Evolutionary conservation across 106 monocot genomes (phyloP).

Genomic region (Phalaenopsis aphrodite): DNA sequence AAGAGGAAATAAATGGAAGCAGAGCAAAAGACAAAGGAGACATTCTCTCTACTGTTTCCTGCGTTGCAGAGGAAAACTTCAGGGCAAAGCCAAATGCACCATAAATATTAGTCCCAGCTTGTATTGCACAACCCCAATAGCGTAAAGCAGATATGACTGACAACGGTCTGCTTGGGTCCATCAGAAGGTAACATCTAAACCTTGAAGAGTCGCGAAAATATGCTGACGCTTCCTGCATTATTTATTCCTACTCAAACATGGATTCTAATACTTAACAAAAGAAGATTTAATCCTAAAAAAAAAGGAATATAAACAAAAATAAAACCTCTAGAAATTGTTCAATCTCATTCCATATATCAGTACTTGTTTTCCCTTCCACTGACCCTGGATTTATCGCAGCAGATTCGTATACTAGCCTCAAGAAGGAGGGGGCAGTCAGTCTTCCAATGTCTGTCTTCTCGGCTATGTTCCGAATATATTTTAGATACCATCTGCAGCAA

Average conservation of each 20-base stretch:
- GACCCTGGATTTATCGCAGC: conserved; percentile 33
- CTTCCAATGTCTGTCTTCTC: conserved; percentile 96
- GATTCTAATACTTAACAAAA: neutral
- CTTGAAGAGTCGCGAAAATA: conserved; percentile 59
- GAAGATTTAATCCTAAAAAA: conserved; percentile 1
- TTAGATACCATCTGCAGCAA: conserved; percentile 62
- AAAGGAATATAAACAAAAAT: neutral
- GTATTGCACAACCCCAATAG: conserved; percentile 96
- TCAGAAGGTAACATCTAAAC: conserved; percentile 71
- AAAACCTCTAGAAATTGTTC: conserved; percentile 64
- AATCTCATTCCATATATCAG: conserved; percentile 76
- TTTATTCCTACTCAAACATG: neutral
- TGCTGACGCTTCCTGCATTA: conserved; percentile 42
- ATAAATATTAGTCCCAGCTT: conserved; percentile 66
- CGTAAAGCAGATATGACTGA: conserved; percentile 64
- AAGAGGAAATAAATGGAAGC: conserved; percentile 46
- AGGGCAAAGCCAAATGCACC: conserved; percentile 64
- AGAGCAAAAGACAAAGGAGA: conserved; percentile 53
- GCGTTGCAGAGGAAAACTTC: conserved; percentile 22
- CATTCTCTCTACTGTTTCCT: conserved; percentile 33
- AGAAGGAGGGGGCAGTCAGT: conserved; percentile 69
- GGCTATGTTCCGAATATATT: conserved; percentile 60
- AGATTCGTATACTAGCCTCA: conserved; percentile 77
- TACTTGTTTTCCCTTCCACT: conserved; percentile 54
- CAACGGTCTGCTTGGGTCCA: conserved; percentile 38